These are phyloP conservation scores for Trichaptum fuscoviolaceum DNA, from an alignment of 768 basidiomycete species.

Conservation along the genomic window DNA sequence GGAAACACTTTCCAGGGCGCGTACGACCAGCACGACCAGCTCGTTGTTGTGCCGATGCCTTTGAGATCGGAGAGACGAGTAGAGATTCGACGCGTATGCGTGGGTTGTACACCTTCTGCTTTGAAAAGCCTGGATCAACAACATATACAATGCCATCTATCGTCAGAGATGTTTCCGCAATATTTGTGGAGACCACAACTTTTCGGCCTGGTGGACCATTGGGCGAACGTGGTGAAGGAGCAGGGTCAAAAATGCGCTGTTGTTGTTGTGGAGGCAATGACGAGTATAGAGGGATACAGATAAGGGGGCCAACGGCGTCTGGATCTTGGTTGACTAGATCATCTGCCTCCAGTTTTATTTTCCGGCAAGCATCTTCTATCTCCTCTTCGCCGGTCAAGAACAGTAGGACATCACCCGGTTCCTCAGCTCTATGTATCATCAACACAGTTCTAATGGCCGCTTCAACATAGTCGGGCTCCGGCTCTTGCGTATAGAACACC, in stretches of 20 bases:
- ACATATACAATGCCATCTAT: conserved; percentile 99
- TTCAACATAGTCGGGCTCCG: conserved; percentile 94
- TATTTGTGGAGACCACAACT: conserved; percentile 92
- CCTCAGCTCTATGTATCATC: conserved; percentile 96
- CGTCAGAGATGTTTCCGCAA: conserved; percentile 95
- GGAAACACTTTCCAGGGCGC: conserved; percentile 94
- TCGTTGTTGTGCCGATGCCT: conserved; percentile 93
- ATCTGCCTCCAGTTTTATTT: conserved; percentile 89
- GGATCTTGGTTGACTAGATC: conserved; percentile 69
- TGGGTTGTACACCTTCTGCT: conserved; percentile 98
- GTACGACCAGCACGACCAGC: conserved; percentile 97
- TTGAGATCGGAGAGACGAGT: conserved; percentile 91
- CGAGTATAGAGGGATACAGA: conserved; percentile 92
- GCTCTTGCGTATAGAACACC: conserved; percentile 88
- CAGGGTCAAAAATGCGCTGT: conserved; percentile 91
- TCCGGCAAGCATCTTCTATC: conserved; percentile 93
- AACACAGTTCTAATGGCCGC: conserved; percentile 94
- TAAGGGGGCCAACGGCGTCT: conserved; percentile 74
- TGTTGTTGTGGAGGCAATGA: conserved; percentile 92
- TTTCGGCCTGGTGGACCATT: conserved; percentile 86
- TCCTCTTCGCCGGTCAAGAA: conserved; percentile 99
- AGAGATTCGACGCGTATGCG: conserved; percentile 93
- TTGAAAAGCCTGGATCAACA: conserved; percentile 95
- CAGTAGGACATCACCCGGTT: conserved; percentile 85
- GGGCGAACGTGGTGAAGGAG: conserved; percentile 56